Base-by-base conservation (phyloP, 148 eudicot species). In the Selenicereus undatus region DNA sequence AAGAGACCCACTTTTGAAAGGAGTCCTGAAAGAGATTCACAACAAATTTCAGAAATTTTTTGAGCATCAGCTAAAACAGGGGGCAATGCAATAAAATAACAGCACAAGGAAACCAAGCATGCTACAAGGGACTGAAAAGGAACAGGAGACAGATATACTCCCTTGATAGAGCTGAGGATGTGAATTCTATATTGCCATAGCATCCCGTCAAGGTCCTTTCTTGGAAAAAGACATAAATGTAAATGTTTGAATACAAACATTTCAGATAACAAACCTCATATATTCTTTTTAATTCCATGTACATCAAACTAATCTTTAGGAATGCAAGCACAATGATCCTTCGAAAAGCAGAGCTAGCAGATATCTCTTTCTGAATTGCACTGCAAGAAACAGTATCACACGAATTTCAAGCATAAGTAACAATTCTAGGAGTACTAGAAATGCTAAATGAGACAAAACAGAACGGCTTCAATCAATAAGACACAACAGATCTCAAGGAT, bases 231-330 rank as follows among this genome's bases (percentile, higher is more conserved):
- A 17, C 62, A 56, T 2, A 27, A 27, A 27, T 27, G 35, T 20
- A 66, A 11, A 26, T 12, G 30, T 12, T 27, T 54, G 58, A 24
- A 56, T 48, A 27, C 60, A 71, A 17, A 66, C 74, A 22, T 50
- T 26, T 22, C 43, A 39, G 58, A 54, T 72, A 14, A 79, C 81
- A 79, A 88, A 96, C 99, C 99, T 96, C 97, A 66, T 90, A 92
- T 68, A 96, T 88, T 78, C 97, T 89, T 84, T 88, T 93, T 75
- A 91, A 78, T 78, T 91, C 94, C 99, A 91, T 96, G 88, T 89
- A 93, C 50, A 91, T 89, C 89, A 92, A 74, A 85, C 99, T 96
- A 81, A 90, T 89, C 82, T 82, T 92, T 82, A 96, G 82, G 68
- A 89, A 87, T 56, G 89, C 73, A 64, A 85, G 87, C 24, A 91